Percentiles rank a stretch among this genome's conserved stretches.
phyloP scores from a whole-genome alignment of 2,329 filamentous ascomycete genomes.

The Neonectria magnoliae region DNA sequence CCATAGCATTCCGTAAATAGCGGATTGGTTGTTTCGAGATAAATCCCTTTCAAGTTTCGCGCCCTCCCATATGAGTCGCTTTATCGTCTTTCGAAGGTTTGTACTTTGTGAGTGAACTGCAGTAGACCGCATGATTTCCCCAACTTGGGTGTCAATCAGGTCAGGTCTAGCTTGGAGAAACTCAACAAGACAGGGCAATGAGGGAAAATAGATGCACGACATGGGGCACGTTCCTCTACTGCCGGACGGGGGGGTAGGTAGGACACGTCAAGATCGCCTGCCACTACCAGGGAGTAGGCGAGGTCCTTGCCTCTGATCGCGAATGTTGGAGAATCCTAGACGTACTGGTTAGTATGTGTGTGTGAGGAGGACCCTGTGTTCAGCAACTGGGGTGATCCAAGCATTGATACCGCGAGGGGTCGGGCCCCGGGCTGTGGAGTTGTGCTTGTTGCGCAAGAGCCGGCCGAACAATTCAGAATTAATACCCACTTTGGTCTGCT shows the following conservation, averaged over 20 bases:
- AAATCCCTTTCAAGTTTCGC: not conserved
- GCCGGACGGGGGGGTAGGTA: conserved; percentile 18
- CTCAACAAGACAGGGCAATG: conserved; percentile 1
- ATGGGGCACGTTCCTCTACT: conserved; percentile 11
- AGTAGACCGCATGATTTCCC: not conserved
- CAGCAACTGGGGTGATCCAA: conserved; percentile 19
- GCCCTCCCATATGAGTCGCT: not conserved
- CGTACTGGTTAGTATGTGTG: conserved; percentile 10
- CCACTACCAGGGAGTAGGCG: conserved; percentile 27
- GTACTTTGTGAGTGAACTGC: not conserved
- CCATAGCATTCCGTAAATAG: conserved; percentile 2
- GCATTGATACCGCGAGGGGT: conserved; percentile 5
- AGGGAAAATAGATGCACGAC: conserved; percentile 9
- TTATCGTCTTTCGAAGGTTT: conserved; percentile 2
- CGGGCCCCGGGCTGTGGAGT: not conserved
- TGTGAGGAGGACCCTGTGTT: conserved; percentile 13
- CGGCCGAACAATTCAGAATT: not conserved
- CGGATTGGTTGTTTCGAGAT: conserved; percentile 2
- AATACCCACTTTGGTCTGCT: not conserved
- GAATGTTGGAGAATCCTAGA: conserved; percentile 20
- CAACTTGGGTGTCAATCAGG: not conserved
- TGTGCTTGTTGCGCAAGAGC: conserved; percentile 1
- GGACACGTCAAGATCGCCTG: conserved; percentile 32
- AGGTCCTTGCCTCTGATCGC: conserved; percentile 34
- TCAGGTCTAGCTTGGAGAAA: not conserved